A percentile compares a stretch with the other conserved stretches of the same genome.
Conservation (phyloP, 1,284 basidiomycete genomes). For the Ganoderma lingzhi region DNA sequence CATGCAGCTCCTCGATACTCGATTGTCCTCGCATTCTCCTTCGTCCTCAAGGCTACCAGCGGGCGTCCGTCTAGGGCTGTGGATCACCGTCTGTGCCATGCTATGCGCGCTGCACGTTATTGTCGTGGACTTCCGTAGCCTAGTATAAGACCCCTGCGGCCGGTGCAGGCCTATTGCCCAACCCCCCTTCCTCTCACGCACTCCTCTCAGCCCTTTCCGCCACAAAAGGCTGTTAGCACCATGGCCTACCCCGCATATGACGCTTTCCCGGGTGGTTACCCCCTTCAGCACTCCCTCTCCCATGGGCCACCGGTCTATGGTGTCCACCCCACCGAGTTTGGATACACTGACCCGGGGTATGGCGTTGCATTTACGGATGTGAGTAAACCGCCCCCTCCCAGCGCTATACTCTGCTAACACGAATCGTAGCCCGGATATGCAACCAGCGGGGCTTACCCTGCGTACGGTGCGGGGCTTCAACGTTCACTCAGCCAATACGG, state of each 20-base stretch:
- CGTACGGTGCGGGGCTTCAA: conserved; percentile 31
- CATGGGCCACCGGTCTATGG: conserved; percentile 39
- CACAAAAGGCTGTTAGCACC: conserved; percentile 11
- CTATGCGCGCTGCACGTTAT: conserved; percentile 7
- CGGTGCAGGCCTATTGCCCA: background rate
- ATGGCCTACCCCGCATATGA: conserved; percentile 48
- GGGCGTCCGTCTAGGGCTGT: conserved; percentile 1
- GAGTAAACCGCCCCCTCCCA: conserved; percentile 10
- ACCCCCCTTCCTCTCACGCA: background rate
- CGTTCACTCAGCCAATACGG: conserved; percentile 39
- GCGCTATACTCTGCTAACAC: background rate
- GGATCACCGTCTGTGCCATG: conserved; percentile 12
- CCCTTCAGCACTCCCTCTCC: conserved; percentile 39
- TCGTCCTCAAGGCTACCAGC: conserved; percentile 15
- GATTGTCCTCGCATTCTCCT: conserved; percentile 19
- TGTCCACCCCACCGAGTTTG: conserved; percentile 31
- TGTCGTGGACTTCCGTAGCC: conserved; percentile 1
- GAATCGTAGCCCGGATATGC: conserved; percentile 33
- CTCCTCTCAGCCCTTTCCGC: background rate
- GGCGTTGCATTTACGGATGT: conserved; percentile 41
- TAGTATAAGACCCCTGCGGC: background rate
- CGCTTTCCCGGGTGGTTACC: conserved; percentile 39
- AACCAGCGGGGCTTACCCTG: conserved; percentile 32
- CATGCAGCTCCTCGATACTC: conserved; percentile 11
- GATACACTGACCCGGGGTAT: conserved; percentile 36